These are phyloP conservation scores for Martensiomyces pterosporus DNA, from an alignment of 192 early-diverging fungal species.

Conservation along the genomic window DNA sequence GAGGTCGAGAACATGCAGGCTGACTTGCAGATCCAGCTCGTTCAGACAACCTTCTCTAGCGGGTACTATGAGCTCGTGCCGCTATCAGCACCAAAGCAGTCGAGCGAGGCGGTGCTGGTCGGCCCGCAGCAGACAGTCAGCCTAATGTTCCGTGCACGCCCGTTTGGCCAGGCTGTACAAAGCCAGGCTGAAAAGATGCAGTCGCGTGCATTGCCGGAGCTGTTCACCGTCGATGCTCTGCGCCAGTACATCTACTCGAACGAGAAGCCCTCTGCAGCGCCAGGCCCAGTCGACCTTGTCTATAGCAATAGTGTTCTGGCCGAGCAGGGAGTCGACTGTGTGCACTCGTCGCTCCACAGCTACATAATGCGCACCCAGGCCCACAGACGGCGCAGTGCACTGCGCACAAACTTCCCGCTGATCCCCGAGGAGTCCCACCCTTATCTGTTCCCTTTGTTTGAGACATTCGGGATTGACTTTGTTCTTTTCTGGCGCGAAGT, in stretches of 20 bases:
- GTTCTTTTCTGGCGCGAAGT: constrained; percentile 69
- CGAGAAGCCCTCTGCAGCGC: constrained; percentile 21
- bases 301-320: constrained; percentile 50
- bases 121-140: constrained; percentile 38
- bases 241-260: constrained; percentile 42
- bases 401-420: constrained; percentile 64
- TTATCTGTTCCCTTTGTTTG: constrained; percentile 78
- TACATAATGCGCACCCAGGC: constrained; percentile 69
- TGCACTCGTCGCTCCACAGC: constrained; percentile 59
- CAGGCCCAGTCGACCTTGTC: constrained; percentile 21
- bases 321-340: constrained; percentile 53
- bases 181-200: constrained; percentile 16
- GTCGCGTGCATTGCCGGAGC: constrained; percentile 29
- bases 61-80: constrained; percentile 33
- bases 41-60: constrained; percentile 39
- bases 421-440: constrained; percentile 56
- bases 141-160: constrained; percentile 29
- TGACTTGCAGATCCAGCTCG: constrained; percentile 31
- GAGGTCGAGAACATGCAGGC: constrained; percentile 62
- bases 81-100: not conserved
- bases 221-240: constrained; percentile 45
- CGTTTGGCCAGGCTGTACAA: not conserved
- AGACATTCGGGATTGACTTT: constrained; percentile 84
- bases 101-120: constrained; percentile 1
- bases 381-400: constrained; percentile 62